Evolutionary conservation across 495 filamentous ascomycete species (phyloP).

Genomic region (Trichoderma gamsii): DNA sequence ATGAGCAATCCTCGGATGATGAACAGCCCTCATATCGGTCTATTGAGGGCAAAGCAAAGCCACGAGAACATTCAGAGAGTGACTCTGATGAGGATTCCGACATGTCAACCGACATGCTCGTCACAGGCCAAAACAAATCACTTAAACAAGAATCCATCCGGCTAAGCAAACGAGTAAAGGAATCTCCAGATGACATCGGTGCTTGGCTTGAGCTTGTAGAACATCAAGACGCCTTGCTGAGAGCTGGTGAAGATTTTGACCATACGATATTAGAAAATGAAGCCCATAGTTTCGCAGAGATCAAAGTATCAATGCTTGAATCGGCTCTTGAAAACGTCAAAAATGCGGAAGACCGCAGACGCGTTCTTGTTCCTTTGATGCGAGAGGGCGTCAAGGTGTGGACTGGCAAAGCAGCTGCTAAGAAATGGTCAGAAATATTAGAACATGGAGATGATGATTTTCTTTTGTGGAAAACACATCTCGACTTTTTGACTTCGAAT

Average conservation of each 20-base stretch:
- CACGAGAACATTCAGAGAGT: constrained; percentile 33
- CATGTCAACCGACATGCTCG: constrained; percentile 24
- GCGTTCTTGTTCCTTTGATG: constrained; percentile 61
- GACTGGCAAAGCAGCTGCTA: constrained; percentile 56
- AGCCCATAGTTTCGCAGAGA: constrained; percentile 59
- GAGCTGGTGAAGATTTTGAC: constrained; percentile 28
- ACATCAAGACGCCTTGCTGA: constrained; percentile 63
- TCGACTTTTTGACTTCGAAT: constrained; percentile 68
- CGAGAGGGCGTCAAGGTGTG: constrained; percentile 65
- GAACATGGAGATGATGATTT: constrained; percentile 52
- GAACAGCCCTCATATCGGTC: constrained; percentile 61
- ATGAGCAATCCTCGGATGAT: constrained; percentile 32
- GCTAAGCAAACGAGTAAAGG: constrained; percentile 53
- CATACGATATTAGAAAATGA: constrained; percentile 54
- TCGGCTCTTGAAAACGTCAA: constrained; percentile 59
- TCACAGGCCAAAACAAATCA: constrained; percentile 36
- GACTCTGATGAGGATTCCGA: constrained; percentile 52
- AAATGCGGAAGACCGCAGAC: constrained; percentile 40
- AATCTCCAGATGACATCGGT: constrained; percentile 57
- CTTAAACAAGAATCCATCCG: constrained; percentile 47
- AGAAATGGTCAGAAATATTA: constrained; percentile 59
- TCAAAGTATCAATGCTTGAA: constrained; percentile 75
- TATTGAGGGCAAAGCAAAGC: constrained; percentile 58
- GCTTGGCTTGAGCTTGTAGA: constrained; percentile 72
- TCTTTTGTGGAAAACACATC: constrained; percentile 64